phyloP scores from a whole-genome alignment of 306 rosid species.

The Cyclanthera cordifolia region DNA sequence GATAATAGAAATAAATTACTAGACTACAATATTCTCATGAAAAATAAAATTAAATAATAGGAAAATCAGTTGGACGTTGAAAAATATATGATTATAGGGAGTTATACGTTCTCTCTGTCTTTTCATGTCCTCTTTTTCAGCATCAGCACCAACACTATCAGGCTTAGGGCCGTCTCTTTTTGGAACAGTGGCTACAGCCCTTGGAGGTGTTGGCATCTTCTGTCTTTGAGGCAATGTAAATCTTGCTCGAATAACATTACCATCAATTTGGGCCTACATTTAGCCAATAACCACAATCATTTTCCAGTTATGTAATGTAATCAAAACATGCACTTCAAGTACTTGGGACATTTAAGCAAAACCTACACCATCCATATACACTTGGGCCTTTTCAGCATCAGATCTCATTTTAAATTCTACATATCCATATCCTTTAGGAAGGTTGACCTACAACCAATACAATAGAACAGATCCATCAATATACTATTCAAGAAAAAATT shows the following conservation, averaged over 20 bases:
- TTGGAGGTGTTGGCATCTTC: constrained; percentile 63
- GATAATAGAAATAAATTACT: constrained; percentile 16
- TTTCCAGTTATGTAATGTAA: neutral
- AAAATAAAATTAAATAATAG: neutral
- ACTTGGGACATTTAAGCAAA: constrained; percentile 10
- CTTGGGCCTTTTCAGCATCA: constrained; percentile 80
- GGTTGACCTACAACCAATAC: constrained; percentile 52
- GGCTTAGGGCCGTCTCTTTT: constrained; percentile 68
- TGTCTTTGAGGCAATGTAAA: constrained; percentile 82
- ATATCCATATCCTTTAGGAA: constrained; percentile 90
- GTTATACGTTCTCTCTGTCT: constrained; percentile 68
- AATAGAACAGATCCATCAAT: neutral
- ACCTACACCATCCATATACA: constrained; percentile 91
- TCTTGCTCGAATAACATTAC: constrained; percentile 73
- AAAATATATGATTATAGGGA: neutral
- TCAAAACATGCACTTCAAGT: constrained; percentile 3
- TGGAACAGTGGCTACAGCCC: constrained; percentile 44
- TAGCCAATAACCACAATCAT: constrained; percentile 14
- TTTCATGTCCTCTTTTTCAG: constrained; percentile 69
- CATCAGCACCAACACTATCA: constrained; percentile 55
- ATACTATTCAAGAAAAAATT: neutral
- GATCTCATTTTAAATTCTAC: constrained; percentile 85
- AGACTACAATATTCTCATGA: neutral
- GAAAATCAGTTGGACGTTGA: neutral
- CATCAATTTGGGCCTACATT: constrained; percentile 95